Evolutionary conservation across 169 alveolate species (phyloP).

Genomic region (Plasmodium sp.): DNA sequence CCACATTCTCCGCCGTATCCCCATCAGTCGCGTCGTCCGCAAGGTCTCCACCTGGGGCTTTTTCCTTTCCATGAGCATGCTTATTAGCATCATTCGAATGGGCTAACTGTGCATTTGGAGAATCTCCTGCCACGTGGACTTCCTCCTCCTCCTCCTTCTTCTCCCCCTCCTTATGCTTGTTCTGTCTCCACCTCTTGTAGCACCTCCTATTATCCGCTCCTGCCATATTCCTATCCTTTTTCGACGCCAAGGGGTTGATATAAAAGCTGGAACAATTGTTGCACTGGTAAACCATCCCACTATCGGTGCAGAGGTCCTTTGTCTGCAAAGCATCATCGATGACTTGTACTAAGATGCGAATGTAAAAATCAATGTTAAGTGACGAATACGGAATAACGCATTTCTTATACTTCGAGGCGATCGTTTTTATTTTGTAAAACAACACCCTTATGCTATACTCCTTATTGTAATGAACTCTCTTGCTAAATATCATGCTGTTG

Average conservation of each 20-base stretch:
- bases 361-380: slow-evolving; percentile 94
- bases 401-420: slow-evolving; percentile 93
- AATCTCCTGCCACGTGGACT: neutral
- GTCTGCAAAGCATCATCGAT: slow-evolving; percentile 89
- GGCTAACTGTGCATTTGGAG: neutral
- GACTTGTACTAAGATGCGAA: slow-evolving; percentile 92
- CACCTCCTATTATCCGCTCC: neutral
- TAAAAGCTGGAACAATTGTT: slow-evolving; percentile 85
- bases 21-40: neutral
- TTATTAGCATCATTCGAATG: neutral
- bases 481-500: slow-evolving; percentile 90
- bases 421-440: slow-evolving; percentile 88
- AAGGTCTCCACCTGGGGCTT: neutral
- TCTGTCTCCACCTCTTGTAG: neutral
- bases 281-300: slow-evolving; percentile 90
- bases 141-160: neutral
- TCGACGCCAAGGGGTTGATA: slow-evolving; percentile 80
- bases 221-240: slow-evolving; percentile 64
- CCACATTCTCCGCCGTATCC: neutral
- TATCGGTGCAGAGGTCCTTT: slow-evolving; percentile 86
- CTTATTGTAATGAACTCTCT: slow-evolving; percentile 91
- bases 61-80: neutral
- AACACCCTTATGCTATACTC: slow-evolving; percentile 93
- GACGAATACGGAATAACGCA: slow-evolving; percentile 91
- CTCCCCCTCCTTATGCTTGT: slow-evolving; percentile 9